Base-by-base conservation (phyloP, 345 rosid species). In the Sonneratia alba region DNA sequence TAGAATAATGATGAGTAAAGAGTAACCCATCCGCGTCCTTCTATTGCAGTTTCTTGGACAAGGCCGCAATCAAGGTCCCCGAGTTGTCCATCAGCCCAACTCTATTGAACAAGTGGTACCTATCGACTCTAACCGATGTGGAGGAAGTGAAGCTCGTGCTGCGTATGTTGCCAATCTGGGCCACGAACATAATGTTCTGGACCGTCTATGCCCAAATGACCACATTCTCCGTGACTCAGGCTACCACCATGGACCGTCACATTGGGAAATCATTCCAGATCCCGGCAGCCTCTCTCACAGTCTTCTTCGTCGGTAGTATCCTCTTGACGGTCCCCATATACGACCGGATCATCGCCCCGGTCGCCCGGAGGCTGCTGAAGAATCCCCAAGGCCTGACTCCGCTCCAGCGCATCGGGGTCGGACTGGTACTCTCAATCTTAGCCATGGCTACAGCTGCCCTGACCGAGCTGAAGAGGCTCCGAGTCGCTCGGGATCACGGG, bases 131-230 rank as follows among this genome's bases (percentile, higher is more conserved):
- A 75, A 89, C 97, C 9, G 99, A 95, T 69, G 97, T 90, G 7
- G 99, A 95, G 64, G 99, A 95, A 78, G 99, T 95, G 72, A 95
- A 95, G 84, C 48, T 90, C 80, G 88, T 95, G 70, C 22, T 95
- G 3, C 73, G 97, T 19, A 95, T 95, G 99, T 47, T 95, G 69
- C 99, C 99, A 6, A 83, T 92, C 18, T 95, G 99, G 99, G 93
- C 91, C 67, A 92, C 99, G 53, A 87, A 83, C 34, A 83, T 95
- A n/a, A 87, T 92, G 56, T 95, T 95, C 74, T 91, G 99, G 99
- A 88, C 97, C 36, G 87, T 91, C 67, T 89, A 95, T 57, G 99
- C 99, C 32, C 99, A 95, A 59, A 81, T 91, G 86, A 87, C 97
- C 7, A 95, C 99, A 36, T 83, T 95, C 73, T 95, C 99, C 0